Evolutionary conservation across 176 grass and related monocot genomes (phyloP), one percentile per base, ranked within the genome.

Genomic region (Phoenix roebelenii): DNA sequence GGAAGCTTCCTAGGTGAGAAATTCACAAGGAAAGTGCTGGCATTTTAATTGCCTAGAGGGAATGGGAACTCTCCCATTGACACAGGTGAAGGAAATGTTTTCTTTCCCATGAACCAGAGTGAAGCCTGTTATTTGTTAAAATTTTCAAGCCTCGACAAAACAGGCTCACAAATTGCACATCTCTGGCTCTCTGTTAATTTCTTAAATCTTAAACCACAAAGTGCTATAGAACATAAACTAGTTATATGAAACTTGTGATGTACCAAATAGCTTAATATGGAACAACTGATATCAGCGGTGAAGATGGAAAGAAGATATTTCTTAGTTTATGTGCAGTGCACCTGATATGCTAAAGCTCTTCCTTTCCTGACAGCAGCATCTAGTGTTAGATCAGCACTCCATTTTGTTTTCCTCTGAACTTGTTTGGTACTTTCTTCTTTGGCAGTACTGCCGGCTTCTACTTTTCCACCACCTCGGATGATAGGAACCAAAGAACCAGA

Each of bases 331-430:
- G 58, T 25, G 10, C 9, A 75, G 1, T 16, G 25, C 63, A 90
- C 92, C 87, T 91, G 92, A 78, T 97, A 91, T 20, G 84, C 92
- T 35, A 80, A 55, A 70, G 81, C 78, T 69, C 49, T 91, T 66
- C 60, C 65, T 71, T 91, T 97, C 57, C 75, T 80, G 44, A 91
- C 81, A 28, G 65, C 70, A 32, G 78, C 54, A 72, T 91, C 87
- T 22, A 72, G 32, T 50, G 75, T 61, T 28, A 80, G 82, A 72
- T 85, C 77, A 74, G 80, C 56, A 3, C 75, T 77, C 83, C 86
- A 97, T 52, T 88, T 91, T 15, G 87, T 97, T 64, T 85, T 97
- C 49, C 92, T 84, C 3, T 90, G 75, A 77, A 52, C 55, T 82
- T 73, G 77, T 32, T 76, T 82, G 23, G 39, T 15, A 3, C 28